Base-by-base conservation (phyloP, 2,329 filamentous ascomycete species). In the Stagonosporopsis tanaceti region DNA sequence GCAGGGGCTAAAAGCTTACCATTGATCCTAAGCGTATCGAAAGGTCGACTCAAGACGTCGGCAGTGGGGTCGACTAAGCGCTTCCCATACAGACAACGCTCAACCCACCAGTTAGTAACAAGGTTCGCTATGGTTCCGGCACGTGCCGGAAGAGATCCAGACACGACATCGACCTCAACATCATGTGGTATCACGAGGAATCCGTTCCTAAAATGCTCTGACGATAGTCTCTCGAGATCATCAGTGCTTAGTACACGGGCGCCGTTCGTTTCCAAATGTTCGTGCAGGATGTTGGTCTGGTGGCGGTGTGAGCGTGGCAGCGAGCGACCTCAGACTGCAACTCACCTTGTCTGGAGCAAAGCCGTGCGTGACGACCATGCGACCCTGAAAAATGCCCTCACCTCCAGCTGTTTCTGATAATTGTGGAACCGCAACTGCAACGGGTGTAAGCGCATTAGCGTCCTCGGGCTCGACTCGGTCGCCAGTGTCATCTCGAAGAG, bases 51-150 rank as follows among this genome's bases (percentile, higher is more conserved):
- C 24, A 96, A 84, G 38, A 91, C 83, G 71, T 95, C 87, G 4
- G 85, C 81, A 48, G 82, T 79, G 5, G 93, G 92, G 28, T 89
- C 81, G 44, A 92, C 82, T 65, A 94, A 85, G 25, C 78, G 80
- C 75, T 91, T 95, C 62, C 86, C 86, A 72, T 93, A 88, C 37
- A 99, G 80, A 73, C 94, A 98, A 45, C 87, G 87, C 77, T 99
- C 95, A 50, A 99, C 83, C 85, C 94, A 99, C 83, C 95, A 96
- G 71, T 97, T 93, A 11, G 93, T 98, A 30, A 96, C 87, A 52
- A 81, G 50, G 50, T 50, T 64, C 39, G 74, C 48, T 41, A 53
- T 45, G 47, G 59, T 50, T 48, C 65, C 79, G 61, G 79, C 76
- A 22, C 64, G 60, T 46, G 68, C 68, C 62, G 77, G 71, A 46